phyloP scores from a whole-genome alignment of 495 filamentous ascomycete species.

The Penicillium salamii region DNA sequence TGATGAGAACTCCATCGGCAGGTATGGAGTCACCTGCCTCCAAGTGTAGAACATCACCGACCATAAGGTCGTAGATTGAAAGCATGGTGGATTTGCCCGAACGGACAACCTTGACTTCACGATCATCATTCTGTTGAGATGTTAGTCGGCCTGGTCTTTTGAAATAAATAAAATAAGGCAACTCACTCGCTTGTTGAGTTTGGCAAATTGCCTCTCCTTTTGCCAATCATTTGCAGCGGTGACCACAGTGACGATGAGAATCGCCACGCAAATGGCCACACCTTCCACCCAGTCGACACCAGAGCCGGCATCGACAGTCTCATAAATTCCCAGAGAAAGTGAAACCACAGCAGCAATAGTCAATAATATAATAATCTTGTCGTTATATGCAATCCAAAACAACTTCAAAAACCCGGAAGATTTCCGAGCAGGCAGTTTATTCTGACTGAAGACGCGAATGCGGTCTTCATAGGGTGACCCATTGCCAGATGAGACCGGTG shows the following conservation, averaged over 20 bases:
- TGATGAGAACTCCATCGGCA: constrained; percentile 60
- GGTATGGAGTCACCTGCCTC: constrained; percentile 71
- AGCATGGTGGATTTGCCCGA: constrained; percentile 71
- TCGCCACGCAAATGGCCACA: constrained; percentile 73
- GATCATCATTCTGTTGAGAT: constrained; percentile 63
- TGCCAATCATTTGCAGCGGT: constrained; percentile 76
- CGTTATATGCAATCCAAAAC: constrained; percentile 85
- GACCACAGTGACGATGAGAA: constrained; percentile 72
- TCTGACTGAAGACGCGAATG: constrained; percentile 70
- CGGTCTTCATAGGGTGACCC: constrained; percentile 56
- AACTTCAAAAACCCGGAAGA: constrained; percentile 67
- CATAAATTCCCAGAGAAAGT: constrained; percentile 70
- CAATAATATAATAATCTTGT: constrained; percentile 76
- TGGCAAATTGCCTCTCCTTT: constrained; percentile 76
- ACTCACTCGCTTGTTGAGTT: constrained; percentile 64
- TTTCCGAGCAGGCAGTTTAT: constrained; percentile 71
- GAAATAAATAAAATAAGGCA: background rate
- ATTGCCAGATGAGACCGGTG: constrained; percentile 12
- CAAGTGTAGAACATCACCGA: constrained; percentile 69
- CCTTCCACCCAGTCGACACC: constrained; percentile 78
- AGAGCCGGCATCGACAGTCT: constrained; percentile 44
- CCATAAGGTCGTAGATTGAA: constrained; percentile 68
- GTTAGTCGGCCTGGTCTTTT: constrained; percentile 3
- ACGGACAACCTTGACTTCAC: constrained; percentile 71
- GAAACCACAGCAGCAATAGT: constrained; percentile 72